phyloP scores from a whole-genome alignment of 495 filamentous ascomycete genomes.

The Monascus purpureus region DNA sequence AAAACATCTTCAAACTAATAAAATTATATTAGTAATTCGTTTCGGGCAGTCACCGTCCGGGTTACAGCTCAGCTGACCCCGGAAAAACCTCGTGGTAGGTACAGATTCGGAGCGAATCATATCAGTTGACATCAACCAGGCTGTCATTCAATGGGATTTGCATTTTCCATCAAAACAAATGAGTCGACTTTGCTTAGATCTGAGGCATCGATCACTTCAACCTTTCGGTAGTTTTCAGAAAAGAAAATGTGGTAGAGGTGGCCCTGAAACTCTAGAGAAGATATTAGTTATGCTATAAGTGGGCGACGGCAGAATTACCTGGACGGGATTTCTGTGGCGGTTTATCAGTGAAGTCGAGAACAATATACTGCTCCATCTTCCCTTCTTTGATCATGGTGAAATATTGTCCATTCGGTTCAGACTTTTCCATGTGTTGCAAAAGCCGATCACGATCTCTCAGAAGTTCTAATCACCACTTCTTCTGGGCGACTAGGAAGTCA shows the following conservation, averaged over 20 bases:
- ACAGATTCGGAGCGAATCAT: no score
- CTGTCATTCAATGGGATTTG: constrained; percentile 22
- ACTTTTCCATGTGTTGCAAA: constrained; percentile 8
- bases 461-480: constrained; percentile 12
- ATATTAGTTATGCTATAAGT: constrained; percentile 7
- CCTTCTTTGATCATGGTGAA: constrained; percentile 6
- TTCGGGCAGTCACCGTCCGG: no score
- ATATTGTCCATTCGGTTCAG: constrained; percentile 8
- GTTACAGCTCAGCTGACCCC: no score
- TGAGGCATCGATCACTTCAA: constrained; percentile 7
- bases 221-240: constrained; percentile 7
- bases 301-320: constrained; percentile 6
- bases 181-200: constrained; percentile 4
- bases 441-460: constrained; percentile 9
- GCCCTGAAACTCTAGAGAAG: constrained; percentile 6
- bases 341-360: constrained; percentile 9
- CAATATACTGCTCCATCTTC: constrained; percentile 11
- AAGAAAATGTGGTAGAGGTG: constrained; percentile 10
- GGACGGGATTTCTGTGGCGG: constrained; percentile 6
- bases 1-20: no score
- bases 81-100: no score
- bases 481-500: constrained; percentile 9
- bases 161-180: constrained; percentile 6
- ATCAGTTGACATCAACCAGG: no score
- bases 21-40: no score